Evolutionary conservation across 2,329 filamentous ascomycete genomes (phyloP).

Genomic region (Monosporascus cannonballus): DNA sequence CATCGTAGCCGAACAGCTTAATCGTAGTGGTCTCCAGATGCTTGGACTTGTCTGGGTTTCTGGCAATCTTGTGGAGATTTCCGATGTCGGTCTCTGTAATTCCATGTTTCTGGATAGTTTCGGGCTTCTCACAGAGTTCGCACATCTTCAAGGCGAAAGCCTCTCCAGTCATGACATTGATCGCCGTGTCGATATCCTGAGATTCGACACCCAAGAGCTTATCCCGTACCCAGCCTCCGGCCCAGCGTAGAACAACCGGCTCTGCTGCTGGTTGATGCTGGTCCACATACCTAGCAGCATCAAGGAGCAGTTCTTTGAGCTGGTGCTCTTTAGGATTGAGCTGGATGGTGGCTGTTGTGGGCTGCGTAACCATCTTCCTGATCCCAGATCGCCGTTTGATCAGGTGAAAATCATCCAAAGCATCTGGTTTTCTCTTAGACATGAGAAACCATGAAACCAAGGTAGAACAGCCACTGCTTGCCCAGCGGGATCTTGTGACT

Average conservation of each 20-base stretch:
- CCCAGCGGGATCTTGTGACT: not conserved
- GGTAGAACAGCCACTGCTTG: not conserved
- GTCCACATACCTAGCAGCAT: conserved; percentile 70
- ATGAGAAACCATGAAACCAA: conserved; percentile 12
- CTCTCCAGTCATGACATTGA: conserved; percentile 79
- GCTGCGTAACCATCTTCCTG: conserved; percentile 23
- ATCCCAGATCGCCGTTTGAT: conserved; percentile 14
- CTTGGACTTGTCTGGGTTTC: conserved; percentile 94
- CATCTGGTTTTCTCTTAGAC: conserved; percentile 24
- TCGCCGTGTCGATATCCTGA: conserved; percentile 79
- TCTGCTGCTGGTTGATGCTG: conserved; percentile 39
- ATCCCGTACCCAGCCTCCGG: conserved; percentile 83
- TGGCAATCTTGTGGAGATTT: conserved; percentile 79
- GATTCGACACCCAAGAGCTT: conserved; percentile 68
- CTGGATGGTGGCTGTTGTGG: conserved; percentile 29
- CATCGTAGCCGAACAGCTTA: conserved; percentile 76
- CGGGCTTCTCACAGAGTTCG: conserved; percentile 57
- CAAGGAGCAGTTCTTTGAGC: conserved; percentile 70
- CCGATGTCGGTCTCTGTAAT: conserved; percentile 56
- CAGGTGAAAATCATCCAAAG: conserved; percentile 10
- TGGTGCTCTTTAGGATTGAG: conserved; percentile 67
- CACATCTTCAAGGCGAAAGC: conserved; percentile 65
- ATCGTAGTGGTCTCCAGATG: conserved; percentile 89
- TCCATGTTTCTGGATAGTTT: conserved; percentile 55
- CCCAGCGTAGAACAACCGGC: conserved; percentile 65